Conservation (phyloP, 2,329 filamentous ascomycete species). For the Metarhizium humberi region DNA sequence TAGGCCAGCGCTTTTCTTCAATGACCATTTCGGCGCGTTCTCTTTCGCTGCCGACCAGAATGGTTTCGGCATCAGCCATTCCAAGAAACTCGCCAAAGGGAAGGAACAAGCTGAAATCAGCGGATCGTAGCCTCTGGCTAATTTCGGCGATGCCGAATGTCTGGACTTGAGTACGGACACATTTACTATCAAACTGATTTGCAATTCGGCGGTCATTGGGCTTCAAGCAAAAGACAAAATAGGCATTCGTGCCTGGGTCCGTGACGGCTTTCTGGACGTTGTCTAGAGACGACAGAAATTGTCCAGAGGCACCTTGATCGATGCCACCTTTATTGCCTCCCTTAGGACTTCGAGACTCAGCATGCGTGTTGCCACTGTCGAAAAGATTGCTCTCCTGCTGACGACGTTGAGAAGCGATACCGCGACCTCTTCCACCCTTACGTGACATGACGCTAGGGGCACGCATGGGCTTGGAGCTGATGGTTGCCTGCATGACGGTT, state of each 20-base stretch:
- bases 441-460: slow-evolving; percentile 86
- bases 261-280: slow-evolving; percentile 84
- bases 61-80: slow-evolving; percentile 71
- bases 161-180: slow-evolving; percentile 87
- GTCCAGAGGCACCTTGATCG: slow-evolving; percentile 82
- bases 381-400: slow-evolving; percentile 26
- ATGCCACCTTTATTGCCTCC: slow-evolving; percentile 18
- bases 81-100: slow-evolving; percentile 95
- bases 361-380: slow-evolving; percentile 18
- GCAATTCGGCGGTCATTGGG: slow-evolving; percentile 95
- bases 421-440: slow-evolving; percentile 45
- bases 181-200: slow-evolving; percentile 98
- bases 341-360: slow-evolving; percentile 35
- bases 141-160: slow-evolving; percentile 96
- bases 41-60: slow-evolving; percentile 82
- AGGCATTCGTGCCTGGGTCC: slow-evolving; percentile 76
- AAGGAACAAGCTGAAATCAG: slow-evolving; percentile 91
- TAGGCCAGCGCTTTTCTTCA: slow-evolving; percentile 85
- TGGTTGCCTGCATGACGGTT: slow-evolving; percentile 89
- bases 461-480: slow-evolving; percentile 89
- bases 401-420: slow-evolving; percentile 26
- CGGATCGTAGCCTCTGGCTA: slow-evolving; percentile 82
- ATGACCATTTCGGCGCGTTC: slow-evolving; percentile 90
- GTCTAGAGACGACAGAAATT: slow-evolving; percentile 82
- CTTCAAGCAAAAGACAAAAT: slow-evolving; percentile 96